Evolutionary conservation across 805 yeast species (phyloP).

Genomic region (Metschnikowia noctiluminum): DNA sequence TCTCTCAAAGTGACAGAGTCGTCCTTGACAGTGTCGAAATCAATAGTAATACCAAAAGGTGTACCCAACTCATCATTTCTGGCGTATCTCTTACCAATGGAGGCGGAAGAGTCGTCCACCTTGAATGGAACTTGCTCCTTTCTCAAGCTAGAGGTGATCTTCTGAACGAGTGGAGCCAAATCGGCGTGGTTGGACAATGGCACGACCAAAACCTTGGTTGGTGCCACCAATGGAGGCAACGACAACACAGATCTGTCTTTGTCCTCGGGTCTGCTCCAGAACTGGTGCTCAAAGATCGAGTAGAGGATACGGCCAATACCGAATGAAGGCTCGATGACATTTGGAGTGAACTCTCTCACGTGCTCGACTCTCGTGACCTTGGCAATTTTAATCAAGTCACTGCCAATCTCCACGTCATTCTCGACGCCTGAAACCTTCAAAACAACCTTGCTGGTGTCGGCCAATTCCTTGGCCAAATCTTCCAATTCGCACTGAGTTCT

Average conservation of each 20-base stretch:
- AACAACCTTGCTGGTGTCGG: conserved; percentile 56
- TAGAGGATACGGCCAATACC: conserved; percentile 98
- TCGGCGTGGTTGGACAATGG: conserved; percentile 86
- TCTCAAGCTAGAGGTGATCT: conserved; percentile 70
- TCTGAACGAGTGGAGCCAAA: conserved; percentile 69
- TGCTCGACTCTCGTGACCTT: conserved; percentile 82
- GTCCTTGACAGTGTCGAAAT: conserved; percentile 87
- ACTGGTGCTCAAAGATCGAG: conserved; percentile 87
- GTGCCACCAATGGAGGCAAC: conserved; percentile 93
- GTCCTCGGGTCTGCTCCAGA: conserved; percentile 91
- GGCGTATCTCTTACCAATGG: conserved; percentile 96
- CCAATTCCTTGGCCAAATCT: conserved; percentile 67
- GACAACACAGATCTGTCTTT: conserved; percentile 84
- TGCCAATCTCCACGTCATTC: conserved; percentile 60
- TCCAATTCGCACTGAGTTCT: conserved; percentile 86
- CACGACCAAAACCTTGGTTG: conserved; percentile 93
- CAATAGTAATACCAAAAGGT: conserved; percentile 97
- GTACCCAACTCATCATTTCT: conserved; percentile 99
- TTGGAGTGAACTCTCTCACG: conserved; percentile 92
- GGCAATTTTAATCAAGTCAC: conserved; percentile 67
- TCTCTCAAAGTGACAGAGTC: conserved; percentile 91
- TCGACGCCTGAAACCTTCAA: conserved; percentile 65
- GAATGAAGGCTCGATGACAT: conserved; percentile 97
- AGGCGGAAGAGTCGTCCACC: conserved; percentile 94
- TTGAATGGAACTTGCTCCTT: conserved; percentile 85